Conservation (phyloP, 2,329 filamentous ascomycete species). For the Cadophora sp. region DNA sequence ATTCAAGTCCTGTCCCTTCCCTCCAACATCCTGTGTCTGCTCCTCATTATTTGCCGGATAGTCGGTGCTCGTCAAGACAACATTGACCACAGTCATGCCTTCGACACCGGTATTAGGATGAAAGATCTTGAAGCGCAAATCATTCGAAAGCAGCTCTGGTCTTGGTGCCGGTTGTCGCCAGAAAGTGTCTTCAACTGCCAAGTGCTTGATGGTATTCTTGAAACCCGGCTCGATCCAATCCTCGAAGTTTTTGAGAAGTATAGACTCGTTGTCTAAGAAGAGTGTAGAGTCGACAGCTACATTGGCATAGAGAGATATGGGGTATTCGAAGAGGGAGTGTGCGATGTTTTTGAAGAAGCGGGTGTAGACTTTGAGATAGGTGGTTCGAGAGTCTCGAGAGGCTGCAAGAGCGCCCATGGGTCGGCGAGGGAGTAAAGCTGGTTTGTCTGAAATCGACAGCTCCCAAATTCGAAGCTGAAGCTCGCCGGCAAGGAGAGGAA, state of each 20-base stretch:
- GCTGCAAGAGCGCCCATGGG: not conserved
- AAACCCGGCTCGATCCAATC: slow-evolving; percentile 3
- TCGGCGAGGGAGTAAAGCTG: not conserved
- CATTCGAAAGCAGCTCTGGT: not conserved
- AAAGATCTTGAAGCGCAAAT: slow-evolving; percentile 5
- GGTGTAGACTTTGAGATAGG: not conserved
- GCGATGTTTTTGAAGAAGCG: not conserved
- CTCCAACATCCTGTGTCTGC: not conserved
- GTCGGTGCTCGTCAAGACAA: not conserved
- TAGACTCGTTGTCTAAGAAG: not conserved
- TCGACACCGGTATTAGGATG: not conserved
- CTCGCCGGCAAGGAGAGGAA: slow-evolving; percentile 7
- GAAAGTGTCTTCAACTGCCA: not conserved
- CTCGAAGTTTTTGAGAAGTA: not conserved
- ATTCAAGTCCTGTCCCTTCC: not conserved
- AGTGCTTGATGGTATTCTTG: not conserved
- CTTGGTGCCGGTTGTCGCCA: not conserved
- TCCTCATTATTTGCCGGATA: not conserved
- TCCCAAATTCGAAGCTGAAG: slow-evolving; percentile 8
- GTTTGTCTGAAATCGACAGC: not conserved
- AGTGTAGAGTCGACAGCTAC: not conserved
- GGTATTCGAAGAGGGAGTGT: slow-evolving; percentile 5
- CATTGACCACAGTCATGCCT: not conserved
- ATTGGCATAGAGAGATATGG: slow-evolving; percentile 6
- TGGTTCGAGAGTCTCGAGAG: slow-evolving; percentile 2